Evolutionary conservation across 2,329 filamentous ascomycete species (phyloP).

Genomic region (Hypoxylon sp.): DNA sequence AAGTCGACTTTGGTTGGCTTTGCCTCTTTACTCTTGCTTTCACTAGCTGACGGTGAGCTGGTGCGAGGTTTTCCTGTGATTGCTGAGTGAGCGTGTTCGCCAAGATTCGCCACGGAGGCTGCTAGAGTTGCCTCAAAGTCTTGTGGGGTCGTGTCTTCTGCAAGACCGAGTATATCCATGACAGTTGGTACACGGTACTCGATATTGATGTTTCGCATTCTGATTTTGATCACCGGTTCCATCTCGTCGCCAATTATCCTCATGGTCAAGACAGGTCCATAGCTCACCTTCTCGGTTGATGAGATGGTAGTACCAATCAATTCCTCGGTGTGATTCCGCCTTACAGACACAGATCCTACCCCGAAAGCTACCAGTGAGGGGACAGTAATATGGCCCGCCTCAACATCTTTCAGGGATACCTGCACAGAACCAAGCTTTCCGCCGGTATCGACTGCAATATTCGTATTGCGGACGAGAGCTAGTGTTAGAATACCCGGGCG

Average conservation of each 20-base stretch:
- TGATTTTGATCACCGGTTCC: slow-evolving; percentile 89
- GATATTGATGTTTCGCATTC: slow-evolving; percentile 83
- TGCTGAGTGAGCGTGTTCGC: slow-evolving; percentile 69
- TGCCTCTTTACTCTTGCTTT: slow-evolving; percentile 48
- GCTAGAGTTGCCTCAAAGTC: slow-evolving; percentile 82
- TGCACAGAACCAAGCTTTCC: slow-evolving; percentile 74
- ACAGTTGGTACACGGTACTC: slow-evolving; percentile 90
- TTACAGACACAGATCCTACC: slow-evolving; percentile 70
- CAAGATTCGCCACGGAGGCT: slow-evolving; percentile 81
- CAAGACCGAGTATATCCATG: slow-evolving; percentile 80
- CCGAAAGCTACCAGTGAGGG: slow-evolving; percentile 86
- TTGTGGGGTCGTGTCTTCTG: slow-evolving; percentile 74
- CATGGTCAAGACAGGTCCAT: slow-evolving; percentile 77
- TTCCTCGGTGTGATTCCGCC: slow-evolving; percentile 75
- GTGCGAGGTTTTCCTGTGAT: slow-evolving; percentile 53
- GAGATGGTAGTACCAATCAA: slow-evolving; percentile 69
- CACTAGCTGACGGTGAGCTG: slow-evolving; percentile 24
- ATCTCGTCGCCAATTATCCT: slow-evolving; percentile 94
- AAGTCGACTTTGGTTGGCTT: slow-evolving; percentile 78
- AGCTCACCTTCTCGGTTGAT: slow-evolving; percentile 46
- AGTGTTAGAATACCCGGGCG: slow-evolving; percentile 87
- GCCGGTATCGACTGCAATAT: slow-evolving; percentile 72
- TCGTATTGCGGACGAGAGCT: slow-evolving; percentile 71
- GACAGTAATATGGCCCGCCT: slow-evolving; percentile 84
- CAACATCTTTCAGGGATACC: slow-evolving; percentile 69